Evolutionary conservation across 352 stramenopile genomes (phyloP).

Genomic region (Phytophthora syringae): DNA sequence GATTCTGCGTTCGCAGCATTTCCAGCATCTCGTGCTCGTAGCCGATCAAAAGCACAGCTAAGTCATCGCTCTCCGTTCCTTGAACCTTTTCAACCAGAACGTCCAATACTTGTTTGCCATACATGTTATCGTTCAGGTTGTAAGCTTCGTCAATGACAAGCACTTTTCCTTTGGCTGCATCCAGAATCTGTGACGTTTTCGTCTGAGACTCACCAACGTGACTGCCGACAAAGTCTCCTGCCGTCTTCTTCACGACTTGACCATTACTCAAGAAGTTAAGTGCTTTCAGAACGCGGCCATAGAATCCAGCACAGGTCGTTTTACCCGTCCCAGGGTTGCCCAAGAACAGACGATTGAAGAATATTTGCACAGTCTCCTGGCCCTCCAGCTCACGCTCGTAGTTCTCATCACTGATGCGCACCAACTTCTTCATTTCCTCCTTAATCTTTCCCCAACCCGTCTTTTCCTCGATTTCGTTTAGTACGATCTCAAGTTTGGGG

Average conservation of each 20-base stretch:
- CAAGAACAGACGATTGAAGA: conserved; percentile 90
- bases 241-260: conserved; percentile 88
- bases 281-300: conserved; percentile 87
- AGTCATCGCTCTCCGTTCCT: conserved; percentile 86
- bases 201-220: conserved; percentile 87
- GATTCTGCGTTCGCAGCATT: conserved; percentile 91
- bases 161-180: conserved; percentile 88
- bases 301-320: conserved; percentile 91
- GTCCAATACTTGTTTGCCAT: conserved; percentile 82
- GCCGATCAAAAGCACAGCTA: conserved; percentile 92
- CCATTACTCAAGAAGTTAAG: conserved; percentile 92
- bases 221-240: conserved; percentile 86
- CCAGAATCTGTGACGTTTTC: conserved; percentile 87
- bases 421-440: conserved; percentile 71
- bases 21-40: conserved; percentile 92
- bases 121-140: conserved; percentile 79
- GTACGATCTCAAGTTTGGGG: conserved; percentile 59
- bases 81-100: conserved; percentile 94
- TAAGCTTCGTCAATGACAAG: conserved; percentile 96
- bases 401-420: conserved; percentile 81
- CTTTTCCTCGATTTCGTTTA: conserved; percentile 71
- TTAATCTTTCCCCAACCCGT: conserved; percentile 87
- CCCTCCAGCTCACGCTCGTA: conserved; percentile 85
- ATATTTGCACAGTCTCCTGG: conserved; percentile 60
- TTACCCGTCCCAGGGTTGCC: conserved; percentile 94